Base-by-base conservation (phyloP, 371 early-diverging fungal species). In the Rhizopus arrhizus region DNA sequence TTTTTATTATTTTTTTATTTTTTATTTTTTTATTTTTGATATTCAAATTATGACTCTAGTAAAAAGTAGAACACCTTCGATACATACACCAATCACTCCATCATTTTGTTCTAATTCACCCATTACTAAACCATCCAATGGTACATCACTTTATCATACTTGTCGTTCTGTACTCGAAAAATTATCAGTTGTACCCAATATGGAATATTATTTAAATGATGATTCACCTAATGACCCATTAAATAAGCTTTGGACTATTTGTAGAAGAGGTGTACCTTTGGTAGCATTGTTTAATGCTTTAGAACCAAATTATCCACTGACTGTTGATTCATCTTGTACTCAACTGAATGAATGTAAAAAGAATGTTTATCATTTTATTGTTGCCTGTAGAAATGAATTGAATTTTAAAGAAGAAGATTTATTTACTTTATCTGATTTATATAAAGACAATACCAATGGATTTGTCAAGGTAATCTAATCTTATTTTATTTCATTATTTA, bases 391-490 rank as follows among this genome's bases (percentile, higher is more conserved):
- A 40, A 74, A 87, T 7, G 86, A 91, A 62, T 74, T 92, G 29
- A 66, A 80, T 6, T 79, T 94, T 43, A 58, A 69, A 15, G 91
- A 93, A 40, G 89, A 92, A 40, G 89, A 94, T 62, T 70, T 91
- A 34, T 94, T 96, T 62, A 84, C 93, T 45, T 86, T 96, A 53
- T 77, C 88, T 4, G 95, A 95, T 52, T 73, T 96, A 32, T 94
- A 90, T 68, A 88, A 89, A 65, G 95, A 98, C 63, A 96, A 97
- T 72, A 97, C 95, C 36, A 92, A 93, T 67, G 94, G 92, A 32
- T 93, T 96, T 71, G 91, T 96, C 64, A 97, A 95, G 86, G 96
- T 96, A 82, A 43, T 54, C 6, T 13, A 15, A 5, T 6, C 15
- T 6, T 43, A n/a, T 15, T 38, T 15, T 38, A 5, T 38, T 11